Percentiles rank a stretch among this genome's conserved stretches.
Evolutionary conservation across 139 green algal genomes (phyloP).

Genomic region (Volvox reticuliferus): DNA sequence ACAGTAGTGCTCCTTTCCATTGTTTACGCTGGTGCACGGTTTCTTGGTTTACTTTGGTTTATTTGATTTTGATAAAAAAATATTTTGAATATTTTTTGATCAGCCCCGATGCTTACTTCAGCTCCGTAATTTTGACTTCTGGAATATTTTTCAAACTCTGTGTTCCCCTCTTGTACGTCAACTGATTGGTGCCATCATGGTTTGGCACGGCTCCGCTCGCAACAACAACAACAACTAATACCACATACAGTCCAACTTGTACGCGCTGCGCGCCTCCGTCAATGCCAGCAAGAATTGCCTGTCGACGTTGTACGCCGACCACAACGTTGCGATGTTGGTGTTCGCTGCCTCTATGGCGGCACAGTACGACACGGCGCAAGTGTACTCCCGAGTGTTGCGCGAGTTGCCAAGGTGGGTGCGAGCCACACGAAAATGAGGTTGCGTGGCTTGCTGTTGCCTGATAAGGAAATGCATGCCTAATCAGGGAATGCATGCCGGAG

Average conservation of each 20-base stretch:
- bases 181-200: too few species aligned
- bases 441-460: neutral
- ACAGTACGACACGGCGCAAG: neutral
- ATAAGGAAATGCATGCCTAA: neutral
- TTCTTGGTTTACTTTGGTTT: too few species aligned
- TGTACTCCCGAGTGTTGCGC: conserved; percentile 19
- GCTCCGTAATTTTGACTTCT: too few species aligned
- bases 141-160: too few species aligned
- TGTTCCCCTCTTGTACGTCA: too few species aligned
- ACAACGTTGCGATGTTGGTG: conserved; percentile 25
- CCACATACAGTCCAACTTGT: conserved; percentile 29
- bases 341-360: conserved; percentile 32
- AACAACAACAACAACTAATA: too few species aligned
- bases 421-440: too few species aligned
- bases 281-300: conserved; percentile 1
- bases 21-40: too few species aligned
- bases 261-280: conserved; percentile 9
- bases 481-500: neutral
- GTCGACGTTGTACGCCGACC: conserved; percentile 8
- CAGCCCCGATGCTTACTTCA: too few species aligned
- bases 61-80: too few species aligned
- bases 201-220: neutral
- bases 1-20: too few species aligned
- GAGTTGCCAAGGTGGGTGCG: conserved; percentile 32
- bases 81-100: too few species aligned